phyloP scores from a whole-genome alignment of 2,329 filamentous ascomycete species.

The Nannizzia gypsea region DNA sequence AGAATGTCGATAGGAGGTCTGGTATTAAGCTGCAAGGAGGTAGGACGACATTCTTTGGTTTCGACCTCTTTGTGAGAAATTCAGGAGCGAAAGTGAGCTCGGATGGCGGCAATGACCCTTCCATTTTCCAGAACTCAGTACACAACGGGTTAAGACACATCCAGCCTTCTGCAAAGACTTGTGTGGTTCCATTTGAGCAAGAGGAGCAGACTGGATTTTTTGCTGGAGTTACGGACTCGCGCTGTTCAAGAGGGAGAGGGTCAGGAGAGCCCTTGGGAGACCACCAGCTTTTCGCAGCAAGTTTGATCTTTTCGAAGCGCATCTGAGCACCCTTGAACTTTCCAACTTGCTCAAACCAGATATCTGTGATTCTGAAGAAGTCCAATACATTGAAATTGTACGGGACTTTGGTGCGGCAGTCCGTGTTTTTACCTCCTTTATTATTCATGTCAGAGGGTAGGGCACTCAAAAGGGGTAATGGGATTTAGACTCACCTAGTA shows the following conservation, averaged over 20 bases:
- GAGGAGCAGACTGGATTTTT: slow-evolving; percentile 24
- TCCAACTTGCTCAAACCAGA: slow-evolving; percentile 52
- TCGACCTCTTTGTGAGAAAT: slow-evolving; percentile 46
- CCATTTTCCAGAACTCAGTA: slow-evolving; percentile 42
- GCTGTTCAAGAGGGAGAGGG: slow-evolving; percentile 20
- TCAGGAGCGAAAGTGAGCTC: slow-evolving; percentile 40
- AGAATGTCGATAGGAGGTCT: slow-evolving; percentile 29
- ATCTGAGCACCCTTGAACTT: slow-evolving; percentile 41
- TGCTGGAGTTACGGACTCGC: slow-evolving; percentile 22
- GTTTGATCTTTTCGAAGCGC: slow-evolving; percentile 53
- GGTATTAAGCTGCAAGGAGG: slow-evolving; percentile 31
- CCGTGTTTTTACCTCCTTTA: slow-evolving; percentile 41
- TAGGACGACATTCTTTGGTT: slow-evolving; percentile 29
- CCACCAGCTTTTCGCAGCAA: slow-evolving; percentile 49
- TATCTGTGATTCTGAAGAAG: slow-evolving; percentile 55
- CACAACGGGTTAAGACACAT: slow-evolving; percentile 48
- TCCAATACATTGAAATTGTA: slow-evolving; percentile 54
- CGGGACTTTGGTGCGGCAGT: slow-evolving; percentile 40
- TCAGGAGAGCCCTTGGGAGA: slow-evolving; percentile 25
- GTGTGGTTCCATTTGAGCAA: slow-evolving; percentile 30
- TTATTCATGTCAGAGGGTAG: slow-evolving; percentile 18
- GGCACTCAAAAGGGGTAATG: not conserved
- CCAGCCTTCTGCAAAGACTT: slow-evolving; percentile 40
- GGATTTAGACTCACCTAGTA: slow-evolving; percentile 37
- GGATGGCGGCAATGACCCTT: slow-evolving; percentile 21